Evolutionary conservation across 2,329 filamentous ascomycete species (phyloP).

Genomic region (Sporothrix protearum): DNA sequence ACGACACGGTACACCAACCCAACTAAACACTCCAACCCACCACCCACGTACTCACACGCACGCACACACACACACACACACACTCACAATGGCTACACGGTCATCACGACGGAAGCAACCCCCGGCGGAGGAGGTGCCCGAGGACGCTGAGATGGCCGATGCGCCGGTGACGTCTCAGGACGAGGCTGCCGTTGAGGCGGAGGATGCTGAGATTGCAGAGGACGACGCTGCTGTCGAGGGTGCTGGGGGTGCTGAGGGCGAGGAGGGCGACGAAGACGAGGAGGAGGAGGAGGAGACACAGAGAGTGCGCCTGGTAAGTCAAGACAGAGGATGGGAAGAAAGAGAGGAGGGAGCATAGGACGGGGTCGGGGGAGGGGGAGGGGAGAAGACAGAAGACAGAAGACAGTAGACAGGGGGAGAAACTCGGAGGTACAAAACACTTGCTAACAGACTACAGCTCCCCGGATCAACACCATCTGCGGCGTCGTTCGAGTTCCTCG

Average conservation of each 20-base stretch:
- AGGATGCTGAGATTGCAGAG: conserved; percentile 17
- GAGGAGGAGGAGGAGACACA: conserved; percentile 49
- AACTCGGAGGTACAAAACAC: too few relatives aligned
- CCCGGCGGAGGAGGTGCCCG: conserved; percentile 26
- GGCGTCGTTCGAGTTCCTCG: conserved; percentile 90
- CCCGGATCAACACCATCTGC: conserved; percentile 81
- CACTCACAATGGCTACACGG: conserved; percentile 25
- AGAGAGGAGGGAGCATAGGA: not conserved
- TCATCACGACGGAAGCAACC: conserved; percentile 25
- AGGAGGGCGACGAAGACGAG: conserved; percentile 41
- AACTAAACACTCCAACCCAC: not conserved
- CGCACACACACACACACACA: not conserved
- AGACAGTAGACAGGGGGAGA: not conserved
- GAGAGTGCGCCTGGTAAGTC: conserved; percentile 59
- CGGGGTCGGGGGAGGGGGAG: not conserved
- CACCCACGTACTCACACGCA: too few relatives aligned
- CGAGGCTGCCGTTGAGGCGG: conserved; percentile 31
- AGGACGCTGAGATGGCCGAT: conserved; percentile 44
- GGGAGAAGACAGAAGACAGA: not conserved
- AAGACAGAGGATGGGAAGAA: not conserved
- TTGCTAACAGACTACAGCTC: conserved; percentile 52
- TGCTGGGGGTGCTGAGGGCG: conserved; percentile 27
- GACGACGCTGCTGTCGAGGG: conserved; percentile 28
- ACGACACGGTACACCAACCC: not conserved
- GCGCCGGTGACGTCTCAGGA: conserved; percentile 31